phyloP scores from a whole-genome alignment of 345 rosid genomes.

The Populus euphratica region DNA sequence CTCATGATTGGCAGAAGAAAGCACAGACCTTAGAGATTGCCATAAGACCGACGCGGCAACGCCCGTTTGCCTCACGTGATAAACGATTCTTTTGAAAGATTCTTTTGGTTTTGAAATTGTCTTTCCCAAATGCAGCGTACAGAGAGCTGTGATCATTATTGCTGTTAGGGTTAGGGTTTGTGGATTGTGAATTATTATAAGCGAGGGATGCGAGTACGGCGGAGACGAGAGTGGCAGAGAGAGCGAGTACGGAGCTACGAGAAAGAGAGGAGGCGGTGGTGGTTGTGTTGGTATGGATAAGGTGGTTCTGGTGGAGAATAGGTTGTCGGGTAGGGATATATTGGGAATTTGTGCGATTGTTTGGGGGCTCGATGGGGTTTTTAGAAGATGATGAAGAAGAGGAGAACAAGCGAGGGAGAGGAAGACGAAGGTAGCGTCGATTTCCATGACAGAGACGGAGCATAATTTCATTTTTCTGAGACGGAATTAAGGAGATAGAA shows the following conservation, averaged over 20 bases:
- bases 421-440: conserved; percentile 38
- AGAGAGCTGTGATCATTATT: conserved; percentile 23
- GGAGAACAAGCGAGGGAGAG: conserved; percentile 35
- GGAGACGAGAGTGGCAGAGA: conserved; percentile 64
- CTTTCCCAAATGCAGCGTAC: conserved; percentile 40
- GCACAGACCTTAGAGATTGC: conserved; percentile 85
- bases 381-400: conserved; percentile 38
- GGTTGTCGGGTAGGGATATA: conserved; percentile 33
- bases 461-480: conserved; percentile 25
- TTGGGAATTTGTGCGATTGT: conserved; percentile 26
- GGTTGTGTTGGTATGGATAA: conserved; percentile 22
- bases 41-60: conserved; percentile 78
- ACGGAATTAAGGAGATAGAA: neutral
- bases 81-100: conserved; percentile 52
- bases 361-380: conserved; percentile 23
- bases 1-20: conserved; percentile 92
- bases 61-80: conserved; percentile 69
- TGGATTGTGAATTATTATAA: conserved; percentile 7
- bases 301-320: conserved; percentile 16
- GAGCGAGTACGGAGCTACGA: conserved; percentile 41
- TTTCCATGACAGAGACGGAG: conserved; percentile 44
- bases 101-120: conserved; percentile 52
- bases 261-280: conserved; percentile 25
- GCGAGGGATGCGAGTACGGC: conserved; percentile 45
- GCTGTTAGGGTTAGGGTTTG: conserved; percentile 18